phyloP scores from a whole-genome alignment of 257 asterid species.

The Thymus quinquecostatus region DNA sequence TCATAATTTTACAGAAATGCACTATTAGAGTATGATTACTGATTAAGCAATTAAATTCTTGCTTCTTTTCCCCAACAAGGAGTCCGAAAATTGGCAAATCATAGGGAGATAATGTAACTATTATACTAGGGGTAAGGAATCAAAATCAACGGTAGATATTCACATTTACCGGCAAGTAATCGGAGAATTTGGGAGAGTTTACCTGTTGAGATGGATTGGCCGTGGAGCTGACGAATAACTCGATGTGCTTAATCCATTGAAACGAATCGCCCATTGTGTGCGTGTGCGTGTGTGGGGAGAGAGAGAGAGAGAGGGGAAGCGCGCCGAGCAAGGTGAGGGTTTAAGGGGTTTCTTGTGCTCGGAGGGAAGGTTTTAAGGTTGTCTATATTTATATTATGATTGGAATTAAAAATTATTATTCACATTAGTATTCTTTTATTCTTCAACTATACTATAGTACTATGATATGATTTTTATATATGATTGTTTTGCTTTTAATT shows the following conservation, averaged over 20 bases:
- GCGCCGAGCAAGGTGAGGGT: slow-evolving; percentile 28
- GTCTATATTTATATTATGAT: background rate
- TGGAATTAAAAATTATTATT: background rate
- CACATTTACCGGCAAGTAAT: background rate
- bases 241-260: slow-evolving; percentile 67
- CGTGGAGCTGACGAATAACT: slow-evolving; percentile 68
- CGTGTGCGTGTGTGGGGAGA: background rate
- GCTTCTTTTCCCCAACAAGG: background rate
- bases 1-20: background rate
- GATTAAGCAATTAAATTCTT: slow-evolving; percentile 6
- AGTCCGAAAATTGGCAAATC: background rate
- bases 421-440: background rate
- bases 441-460: background rate
- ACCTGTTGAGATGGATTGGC: slow-evolving; percentile 77
- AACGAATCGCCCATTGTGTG: slow-evolving; percentile 48
- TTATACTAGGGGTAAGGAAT: background rate
- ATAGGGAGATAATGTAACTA: background rate
- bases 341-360: slow-evolving; percentile 31
- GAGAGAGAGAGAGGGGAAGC: background rate
- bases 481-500: no score
- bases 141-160: background rate
- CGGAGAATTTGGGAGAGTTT: slow-evolving; percentile 13
- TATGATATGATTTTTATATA: no score
- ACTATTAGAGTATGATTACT: background rate
- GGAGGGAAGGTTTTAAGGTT: slow-evolving; percentile 30